A percentile compares a stretch with the other conserved stretches of the same genome.
These are phyloP conservation scores for Triadica sebifera DNA, from an alignment of 345 rosid species.

Conservation along the genomic window DNA sequence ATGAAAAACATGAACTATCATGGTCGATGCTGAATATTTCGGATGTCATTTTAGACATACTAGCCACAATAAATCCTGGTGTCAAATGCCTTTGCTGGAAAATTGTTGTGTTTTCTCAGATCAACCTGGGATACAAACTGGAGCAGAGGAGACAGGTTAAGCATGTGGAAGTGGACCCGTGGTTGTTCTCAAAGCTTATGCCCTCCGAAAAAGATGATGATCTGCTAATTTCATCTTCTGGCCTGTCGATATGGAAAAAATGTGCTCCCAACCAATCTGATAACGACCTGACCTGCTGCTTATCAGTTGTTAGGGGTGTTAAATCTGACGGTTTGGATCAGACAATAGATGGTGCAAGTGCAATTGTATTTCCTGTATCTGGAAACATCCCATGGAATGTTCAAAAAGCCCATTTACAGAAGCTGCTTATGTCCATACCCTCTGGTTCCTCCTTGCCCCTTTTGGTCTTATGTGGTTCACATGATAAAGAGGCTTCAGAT, in stretches of 20 bases:
- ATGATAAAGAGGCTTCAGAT: constrained; percentile 36
- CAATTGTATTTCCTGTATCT: constrained; percentile 67
- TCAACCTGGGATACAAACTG: constrained; percentile 31
- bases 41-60: constrained; percentile 51
- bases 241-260: constrained; percentile 80
- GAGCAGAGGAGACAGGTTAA: constrained; percentile 26
- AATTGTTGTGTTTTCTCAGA: constrained; percentile 55
- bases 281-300: constrained; percentile 49
- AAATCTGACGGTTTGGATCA: constrained; percentile 36
- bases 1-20: constrained; percentile 57
- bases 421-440: constrained; percentile 58
- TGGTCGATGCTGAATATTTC: constrained; percentile 86
- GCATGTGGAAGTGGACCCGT: constrained; percentile 44
- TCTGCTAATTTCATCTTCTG: constrained; percentile 54
- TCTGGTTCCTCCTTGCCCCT: constrained; percentile 74
- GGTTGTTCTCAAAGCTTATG: constrained; percentile 80
- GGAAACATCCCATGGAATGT: constrained; percentile 56
- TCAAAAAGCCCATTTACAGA: constrained; percentile 59
- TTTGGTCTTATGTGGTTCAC: constrained; percentile 56
- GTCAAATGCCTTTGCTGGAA: constrained; percentile 82
- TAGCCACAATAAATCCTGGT: constrained; percentile 55
- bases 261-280: constrained; percentile 47
- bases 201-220: constrained; percentile 44
- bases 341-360: constrained; percentile 63
- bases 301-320: constrained; percentile 63